phyloP scores from a whole-genome alignment of 2,329 filamentous ascomycete species.

The Fusarium falciforme region DNA sequence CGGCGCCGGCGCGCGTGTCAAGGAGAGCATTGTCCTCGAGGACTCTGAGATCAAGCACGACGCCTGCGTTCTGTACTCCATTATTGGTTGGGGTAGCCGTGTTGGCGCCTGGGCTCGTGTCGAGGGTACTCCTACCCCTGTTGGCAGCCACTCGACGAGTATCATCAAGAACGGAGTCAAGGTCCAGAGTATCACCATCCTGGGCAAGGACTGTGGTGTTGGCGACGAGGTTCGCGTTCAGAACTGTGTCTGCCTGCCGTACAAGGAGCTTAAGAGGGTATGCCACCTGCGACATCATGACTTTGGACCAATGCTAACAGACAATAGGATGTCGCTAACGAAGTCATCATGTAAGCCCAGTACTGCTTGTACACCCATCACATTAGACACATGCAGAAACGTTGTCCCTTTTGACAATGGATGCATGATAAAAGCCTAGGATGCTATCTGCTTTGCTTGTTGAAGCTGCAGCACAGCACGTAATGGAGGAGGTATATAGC shows the following conservation, averaged over 20 bases:
- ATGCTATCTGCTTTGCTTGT: conserved; percentile 11
- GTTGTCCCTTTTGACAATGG: conserved; percentile 5
- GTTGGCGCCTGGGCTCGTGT: conserved; percentile 98
- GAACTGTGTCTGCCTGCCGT: conserved; percentile 97
- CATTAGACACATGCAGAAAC: conserved; percentile 26
- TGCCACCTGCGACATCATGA: conserved; percentile 45
- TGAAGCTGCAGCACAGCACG: conserved; percentile 5
- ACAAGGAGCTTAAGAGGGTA: conserved; percentile 97
- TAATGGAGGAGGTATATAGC: conserved; percentile 36
- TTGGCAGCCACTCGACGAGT: conserved; percentile 89
- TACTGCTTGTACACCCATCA: conserved; percentile 6
- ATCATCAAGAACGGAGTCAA: conserved; percentile 98
- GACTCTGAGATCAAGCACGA: conserved; percentile 97
- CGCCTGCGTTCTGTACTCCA: conserved; percentile 93
- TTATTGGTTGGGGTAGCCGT: conserved; percentile 96
- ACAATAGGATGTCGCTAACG: conserved; percentile 80
- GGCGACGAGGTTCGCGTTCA: conserved; percentile 95
- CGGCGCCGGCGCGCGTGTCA: conserved; percentile 89
- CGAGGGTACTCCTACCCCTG: conserved; percentile 90
- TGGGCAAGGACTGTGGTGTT: conserved; percentile 95
- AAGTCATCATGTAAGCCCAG: conserved; percentile 84
- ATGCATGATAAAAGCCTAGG: conserved; percentile 8
- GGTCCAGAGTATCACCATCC: conserved; percentile 97
- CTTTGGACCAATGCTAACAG: conserved; percentile 41
- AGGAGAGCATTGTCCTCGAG: conserved; percentile 96